Percentiles rank a stretch among this genome's conserved stretches.
Conservation (phyloP, 2,329 filamentous ascomycete species). For the Emmonsiellopsis sp. region DNA sequence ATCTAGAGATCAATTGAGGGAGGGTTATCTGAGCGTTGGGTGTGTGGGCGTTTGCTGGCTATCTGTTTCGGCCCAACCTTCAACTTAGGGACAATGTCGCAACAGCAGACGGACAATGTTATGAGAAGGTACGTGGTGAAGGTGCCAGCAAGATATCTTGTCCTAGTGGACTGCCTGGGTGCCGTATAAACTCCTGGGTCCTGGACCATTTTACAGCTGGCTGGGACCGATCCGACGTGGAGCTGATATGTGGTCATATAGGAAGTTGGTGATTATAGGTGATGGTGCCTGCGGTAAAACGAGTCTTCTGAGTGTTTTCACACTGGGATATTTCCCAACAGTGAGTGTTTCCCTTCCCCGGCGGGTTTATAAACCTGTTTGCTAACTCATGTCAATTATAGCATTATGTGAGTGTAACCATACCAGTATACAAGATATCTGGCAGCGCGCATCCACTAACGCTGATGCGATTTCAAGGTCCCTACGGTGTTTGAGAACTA, state of each 20-base stretch:
- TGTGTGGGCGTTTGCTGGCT: neutral
- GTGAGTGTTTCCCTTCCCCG: conserved; percentile 47
- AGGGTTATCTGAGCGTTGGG: neutral
- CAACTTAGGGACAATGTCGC: conserved; percentile 28
- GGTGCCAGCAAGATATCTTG: neutral
- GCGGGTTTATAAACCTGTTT: conserved; percentile 10
- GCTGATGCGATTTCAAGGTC: conserved; percentile 45
- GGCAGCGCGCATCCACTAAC: conserved; percentile 3
- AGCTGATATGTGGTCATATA: conserved; percentile 27
- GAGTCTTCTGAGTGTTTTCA: conserved; percentile 93
- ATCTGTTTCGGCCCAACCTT: neutral
- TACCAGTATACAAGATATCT: neutral
- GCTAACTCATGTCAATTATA: conserved; percentile 21
- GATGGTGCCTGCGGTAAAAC: conserved; percentile 98
- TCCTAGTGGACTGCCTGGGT: neutral
- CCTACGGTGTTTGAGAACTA: conserved; percentile 99
- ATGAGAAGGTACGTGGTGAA: conserved; percentile 52
- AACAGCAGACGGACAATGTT: conserved; percentile 44
- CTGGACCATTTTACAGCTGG: neutral
- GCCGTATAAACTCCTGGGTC: neutral
- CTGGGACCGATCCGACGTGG: conserved; percentile 4
- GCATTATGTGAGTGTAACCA: conserved; percentile 34
- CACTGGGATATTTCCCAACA: conserved; percentile 92
- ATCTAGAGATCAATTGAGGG: neutral
- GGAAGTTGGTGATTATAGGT: conserved; percentile 93